Base-by-base conservation (phyloP, 2,329 filamentous ascomycete genomes). In the Colletotrichum paranaense region DNA sequence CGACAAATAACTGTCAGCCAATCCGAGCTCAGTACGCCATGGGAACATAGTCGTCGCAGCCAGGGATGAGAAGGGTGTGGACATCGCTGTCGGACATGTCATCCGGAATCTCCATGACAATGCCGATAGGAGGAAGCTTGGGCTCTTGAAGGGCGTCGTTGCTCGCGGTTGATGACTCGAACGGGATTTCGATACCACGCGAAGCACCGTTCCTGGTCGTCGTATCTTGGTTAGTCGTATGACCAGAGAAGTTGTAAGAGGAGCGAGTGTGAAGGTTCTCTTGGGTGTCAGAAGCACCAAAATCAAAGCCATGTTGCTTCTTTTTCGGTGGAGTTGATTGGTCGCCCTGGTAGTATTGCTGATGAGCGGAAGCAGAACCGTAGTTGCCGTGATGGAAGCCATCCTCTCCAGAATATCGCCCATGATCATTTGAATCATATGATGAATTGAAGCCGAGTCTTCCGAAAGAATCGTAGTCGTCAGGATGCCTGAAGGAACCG, bases 101-200 rank as follows among this genome's bases (percentile, higher is more conserved):
- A 32, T 73, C 71, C 22, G 71, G 71, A 28, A 73, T 66, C 26
- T 73, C 71, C 71, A 71, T 73, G 22, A 32, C 71, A 62, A 65
- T 71, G 5, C 71, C 71, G 24, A 42, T 19, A 19, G 22, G 49
- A 26, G 67, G 71, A 59, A 66, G 56, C 9, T 32, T 56, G 12
- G 35, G 46, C 24, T 71, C 67, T 26, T 52, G 42, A 38, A 62
- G 30, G 14, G 42, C 11, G 26, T 57, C 4, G 11, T 14, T 56
- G 28, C 28, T 66, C 26, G 55, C 28, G 46, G n/a, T 57, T 28
- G 60, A 52, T n/a, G 5, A 35, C 7, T 73, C 62, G 24, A 70
- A 55, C 11, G 42, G 22, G 11, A n/a, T 19, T 14, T 22, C 60
- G 19, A 19, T 16, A 12, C 42, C 11, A 12, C 22, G 5, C 16